Conservation (phyloP, 345 rosid genomes). For the Clausena lansium region DNA sequence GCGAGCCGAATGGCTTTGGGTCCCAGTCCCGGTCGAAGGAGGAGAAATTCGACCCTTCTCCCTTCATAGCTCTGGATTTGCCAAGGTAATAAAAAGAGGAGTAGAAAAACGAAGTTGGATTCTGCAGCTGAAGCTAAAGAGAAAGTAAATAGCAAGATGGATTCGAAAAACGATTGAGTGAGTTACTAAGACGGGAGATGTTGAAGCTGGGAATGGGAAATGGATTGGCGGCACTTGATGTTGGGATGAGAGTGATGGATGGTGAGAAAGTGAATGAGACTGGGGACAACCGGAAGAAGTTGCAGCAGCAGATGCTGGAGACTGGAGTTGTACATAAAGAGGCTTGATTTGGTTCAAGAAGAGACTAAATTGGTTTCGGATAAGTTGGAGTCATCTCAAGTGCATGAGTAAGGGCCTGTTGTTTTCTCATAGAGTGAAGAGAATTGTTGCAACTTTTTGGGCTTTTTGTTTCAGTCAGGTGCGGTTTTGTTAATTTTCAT, state of each 20-base stretch:
- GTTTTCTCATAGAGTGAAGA: too few species aligned
- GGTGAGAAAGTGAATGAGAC: slow-evolving; percentile 18
- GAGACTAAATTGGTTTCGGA: slow-evolving; percentile 16
- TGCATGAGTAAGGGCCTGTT: not conserved
- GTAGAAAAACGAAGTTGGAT: too few species aligned
- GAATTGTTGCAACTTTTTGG: not conserved
- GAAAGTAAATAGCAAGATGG: not conserved
- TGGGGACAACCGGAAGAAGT: slow-evolving; percentile 19
- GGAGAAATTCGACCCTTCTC: slow-evolving; percentile 1
- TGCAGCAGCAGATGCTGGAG: slow-evolving; percentile 13
- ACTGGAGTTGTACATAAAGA: slow-evolving; percentile 25
- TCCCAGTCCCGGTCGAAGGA: slow-evolving; percentile 7
- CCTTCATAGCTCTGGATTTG: not conserved
- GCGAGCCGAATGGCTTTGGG: not conserved
- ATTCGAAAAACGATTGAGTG: slow-evolving; percentile 5
- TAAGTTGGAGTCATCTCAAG: not conserved
- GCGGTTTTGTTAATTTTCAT: not conserved
- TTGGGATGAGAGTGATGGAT: not conserved
- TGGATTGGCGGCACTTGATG: not conserved
- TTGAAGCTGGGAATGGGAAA: slow-evolving; percentile 11
- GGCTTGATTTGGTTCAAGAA: slow-evolving; percentile 22
- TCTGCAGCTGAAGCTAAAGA: too few species aligned
- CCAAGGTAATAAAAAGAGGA: not conserved
- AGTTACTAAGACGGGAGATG: slow-evolving; percentile 18
- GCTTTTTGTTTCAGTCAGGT: too few species aligned